These are phyloP conservation scores for Alectoria sarmentosa DNA, from an alignment of 495 filamentous ascomycete species.

Conservation along the genomic window DNA sequence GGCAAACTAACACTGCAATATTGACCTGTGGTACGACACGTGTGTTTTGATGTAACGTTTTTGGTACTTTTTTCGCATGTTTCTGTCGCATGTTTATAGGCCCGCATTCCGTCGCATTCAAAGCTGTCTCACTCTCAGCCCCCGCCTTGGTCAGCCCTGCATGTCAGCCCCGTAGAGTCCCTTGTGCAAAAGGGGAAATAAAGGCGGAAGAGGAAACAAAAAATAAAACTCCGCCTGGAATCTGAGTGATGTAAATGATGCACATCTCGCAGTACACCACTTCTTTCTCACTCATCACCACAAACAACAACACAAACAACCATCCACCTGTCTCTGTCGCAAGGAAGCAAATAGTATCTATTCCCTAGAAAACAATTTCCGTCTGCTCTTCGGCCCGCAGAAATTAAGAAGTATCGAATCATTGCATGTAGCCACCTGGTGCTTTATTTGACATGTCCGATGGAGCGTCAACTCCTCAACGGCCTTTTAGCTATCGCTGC, in stretches of 20 bases:
- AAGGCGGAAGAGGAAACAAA: not conserved
- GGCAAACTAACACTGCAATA: not conserved
- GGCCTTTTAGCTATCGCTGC: constrained; percentile 3
- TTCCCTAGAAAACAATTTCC: not conserved
- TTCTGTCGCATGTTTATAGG: no score
- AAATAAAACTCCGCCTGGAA: not conserved
- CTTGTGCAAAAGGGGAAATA: no score
- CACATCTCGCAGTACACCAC: no score
- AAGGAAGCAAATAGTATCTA: not conserved
- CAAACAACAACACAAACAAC: no score
- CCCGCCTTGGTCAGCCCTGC: not conserved
- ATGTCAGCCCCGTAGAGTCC: no score
- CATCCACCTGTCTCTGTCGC: no score
- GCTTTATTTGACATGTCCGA: not conserved
- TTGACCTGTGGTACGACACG: not conserved
- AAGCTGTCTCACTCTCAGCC: not conserved
- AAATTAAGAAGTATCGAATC: no score
- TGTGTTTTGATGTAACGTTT: no score
- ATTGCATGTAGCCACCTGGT: not conserved
- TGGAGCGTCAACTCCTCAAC: constrained; percentile 11
- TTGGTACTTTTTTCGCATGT: not conserved
- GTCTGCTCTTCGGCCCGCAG: not conserved
- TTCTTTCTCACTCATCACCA: not conserved
- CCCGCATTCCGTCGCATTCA: no score
- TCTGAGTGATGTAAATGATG: no score